Evolutionary conservation across 202 grass and related monocot genomes (phyloP), one percentile per base, ranked within the genome.

Genomic region (Dendrocalamus latiflorus): DNA sequence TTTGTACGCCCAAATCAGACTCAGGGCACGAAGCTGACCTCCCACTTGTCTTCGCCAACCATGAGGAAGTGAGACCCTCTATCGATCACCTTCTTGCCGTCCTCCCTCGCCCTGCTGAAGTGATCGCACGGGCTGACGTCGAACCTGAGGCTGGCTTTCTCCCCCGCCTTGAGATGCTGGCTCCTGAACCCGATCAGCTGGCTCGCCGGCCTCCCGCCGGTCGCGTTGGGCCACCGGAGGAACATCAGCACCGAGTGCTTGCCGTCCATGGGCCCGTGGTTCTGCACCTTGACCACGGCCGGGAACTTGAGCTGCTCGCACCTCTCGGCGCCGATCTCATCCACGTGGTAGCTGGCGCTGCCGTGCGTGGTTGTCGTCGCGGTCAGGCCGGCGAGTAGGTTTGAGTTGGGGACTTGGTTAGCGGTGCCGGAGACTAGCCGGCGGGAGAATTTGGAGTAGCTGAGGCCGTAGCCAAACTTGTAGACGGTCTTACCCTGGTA

Each of bases 51-150:
- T 28, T 90, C 76, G 25, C 38, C 77, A 3, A 90, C 74, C 64
- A 84, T 70, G 44, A 92, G 70, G 66, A 90, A 86, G 74, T 92
- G 93, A 18, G 93, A 88, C 24, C 93, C 89, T 65, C 62, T 64
- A 12, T 94, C 93, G 39, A 94, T 88, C 63, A 91, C 89, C 82
- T 74, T 91, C 66, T 68, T 86, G 4, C 87, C 87, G 75, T 94
- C 92, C 65, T 77, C 65, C 36, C 9, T 86, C 36, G 79, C 59
- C 81, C 89, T 41, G 18, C 82, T 88, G 28, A 94, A 81, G 36
- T 92, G 89, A 67, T 87, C 71, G 20, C 93, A 94, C 4, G 82
- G 84, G 65, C 70, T 88, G 33, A 94, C 63, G 2, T 66, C 71
- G 30, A 92, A 90, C 30, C 25, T 79, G 9, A 90, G 65, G 9